phyloP scores from a whole-genome alignment of 495 filamentous ascomycete genomes.

The Neurospora pannonica region DNA sequence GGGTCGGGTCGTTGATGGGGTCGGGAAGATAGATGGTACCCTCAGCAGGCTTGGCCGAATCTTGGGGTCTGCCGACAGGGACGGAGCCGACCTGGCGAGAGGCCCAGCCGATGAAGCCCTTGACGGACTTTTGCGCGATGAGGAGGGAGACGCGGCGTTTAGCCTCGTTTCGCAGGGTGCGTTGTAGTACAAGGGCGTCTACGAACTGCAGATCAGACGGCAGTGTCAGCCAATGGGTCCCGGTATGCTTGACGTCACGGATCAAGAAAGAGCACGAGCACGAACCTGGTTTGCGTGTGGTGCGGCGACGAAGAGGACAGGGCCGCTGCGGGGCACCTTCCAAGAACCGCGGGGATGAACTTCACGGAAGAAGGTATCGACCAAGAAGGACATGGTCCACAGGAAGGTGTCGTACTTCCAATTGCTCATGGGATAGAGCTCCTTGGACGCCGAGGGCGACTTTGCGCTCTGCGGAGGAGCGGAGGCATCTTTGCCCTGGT shows the following conservation, averaged over 20 bases:
- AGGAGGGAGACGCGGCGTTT: conserved; percentile 84
- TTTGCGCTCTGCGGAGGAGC: conserved; percentile 15
- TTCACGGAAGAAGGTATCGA: conserved; percentile 96
- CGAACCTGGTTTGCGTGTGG: conserved; percentile 93
- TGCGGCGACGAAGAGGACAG: conserved; percentile 93
- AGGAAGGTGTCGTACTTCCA: conserved; percentile 78
- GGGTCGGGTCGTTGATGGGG: conserved; percentile 70
- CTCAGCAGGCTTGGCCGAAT: conserved; percentile 66
- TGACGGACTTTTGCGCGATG: conserved; percentile 89
- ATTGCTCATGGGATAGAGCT: conserved; percentile 56
- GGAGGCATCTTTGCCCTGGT: conserved; percentile 3
- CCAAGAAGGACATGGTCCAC: conserved; percentile 72
- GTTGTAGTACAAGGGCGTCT: conserved; percentile 89
- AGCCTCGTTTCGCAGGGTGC: conserved; percentile 73
- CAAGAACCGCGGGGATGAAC: conserved; percentile 90
- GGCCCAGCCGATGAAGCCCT: conserved; percentile 75
- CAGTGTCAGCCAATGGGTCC: conserved; percentile 1
- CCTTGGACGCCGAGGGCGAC: conserved; percentile 30
- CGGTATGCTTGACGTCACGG: neutral
- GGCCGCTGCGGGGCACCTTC: conserved; percentile 79
- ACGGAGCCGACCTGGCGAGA: conserved; percentile 75
- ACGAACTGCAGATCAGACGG: conserved; percentile 55
- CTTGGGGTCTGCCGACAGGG: conserved; percentile 81
- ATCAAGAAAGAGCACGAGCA: neutral
- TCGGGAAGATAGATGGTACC: conserved; percentile 90